Evolutionary conservation across 2,329 filamentous ascomycete species (phyloP).

Genomic region (Reticulascus tulasneorum): DNA sequence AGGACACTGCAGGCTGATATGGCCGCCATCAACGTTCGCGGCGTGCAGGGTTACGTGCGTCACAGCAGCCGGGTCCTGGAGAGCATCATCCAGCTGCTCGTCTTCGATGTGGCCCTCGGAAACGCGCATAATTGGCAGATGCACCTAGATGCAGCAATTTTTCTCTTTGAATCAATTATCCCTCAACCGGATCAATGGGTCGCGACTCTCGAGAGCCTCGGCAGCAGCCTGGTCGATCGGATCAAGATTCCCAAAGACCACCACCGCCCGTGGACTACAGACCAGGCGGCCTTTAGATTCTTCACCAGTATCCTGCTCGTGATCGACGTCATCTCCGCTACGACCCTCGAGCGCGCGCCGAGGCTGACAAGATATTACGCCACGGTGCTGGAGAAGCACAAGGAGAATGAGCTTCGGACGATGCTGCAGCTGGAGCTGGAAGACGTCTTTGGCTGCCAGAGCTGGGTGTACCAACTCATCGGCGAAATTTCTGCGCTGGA

Average conservation of each 20-base stretch:
- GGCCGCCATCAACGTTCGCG: slow-evolving; percentile 27
- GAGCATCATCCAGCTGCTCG: slow-evolving; percentile 49
- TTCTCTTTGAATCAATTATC: slow-evolving; percentile 44
- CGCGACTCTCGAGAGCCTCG: slow-evolving; percentile 24
- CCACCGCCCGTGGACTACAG: slow-evolving; percentile 36
- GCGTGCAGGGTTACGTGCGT: slow-evolving; percentile 22
- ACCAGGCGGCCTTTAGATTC: slow-evolving; percentile 44
- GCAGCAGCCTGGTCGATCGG: slow-evolving; percentile 5
- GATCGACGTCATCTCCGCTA: slow-evolving; percentile 47
- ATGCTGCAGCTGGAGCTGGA: slow-evolving; percentile 35
- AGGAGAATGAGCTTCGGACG: slow-evolving; percentile 10
- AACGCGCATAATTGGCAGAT: slow-evolving; percentile 46
- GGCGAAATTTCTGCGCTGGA: slow-evolving; percentile 50
- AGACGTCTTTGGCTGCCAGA: slow-evolving; percentile 31
- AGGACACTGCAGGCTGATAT: slow-evolving; percentile 40
- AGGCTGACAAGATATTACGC: slow-evolving; percentile 38
- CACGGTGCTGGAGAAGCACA: slow-evolving; percentile 30
- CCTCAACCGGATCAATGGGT: slow-evolving; percentile 32
- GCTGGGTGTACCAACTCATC: slow-evolving; percentile 53
- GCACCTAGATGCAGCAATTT: slow-evolving; percentile 46
- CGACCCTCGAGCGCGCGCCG: slow-evolving; percentile 38
- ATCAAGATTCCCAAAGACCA: slow-evolving; percentile 14
- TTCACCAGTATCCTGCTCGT: slow-evolving; percentile 43
- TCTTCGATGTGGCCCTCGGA: slow-evolving; percentile 45
- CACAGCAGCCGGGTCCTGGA: slow-evolving; percentile 40